Percentiles rank a stretch among this genome's conserved stretches.
Evolutionary conservation across 768 basidiomycete species (phyloP).

Genomic region (Lentinula lateritia): DNA sequence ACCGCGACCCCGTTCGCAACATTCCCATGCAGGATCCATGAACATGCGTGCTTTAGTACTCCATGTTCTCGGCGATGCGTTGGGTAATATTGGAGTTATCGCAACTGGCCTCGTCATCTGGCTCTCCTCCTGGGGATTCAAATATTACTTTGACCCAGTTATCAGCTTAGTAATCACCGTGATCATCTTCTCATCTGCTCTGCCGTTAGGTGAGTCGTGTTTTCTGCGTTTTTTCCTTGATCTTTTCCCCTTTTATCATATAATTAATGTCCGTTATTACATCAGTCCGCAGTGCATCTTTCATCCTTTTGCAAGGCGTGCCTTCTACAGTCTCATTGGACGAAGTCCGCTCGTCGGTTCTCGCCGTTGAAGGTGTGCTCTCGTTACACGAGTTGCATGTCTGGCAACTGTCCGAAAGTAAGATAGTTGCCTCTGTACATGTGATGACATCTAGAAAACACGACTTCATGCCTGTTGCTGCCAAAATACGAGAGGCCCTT

Average conservation of each 20-base stretch:
- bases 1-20: constrained; percentile 20
- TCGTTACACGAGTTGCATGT: constrained; percentile 93
- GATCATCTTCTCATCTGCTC: constrained; percentile 94
- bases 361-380: constrained; percentile 76
- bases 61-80: constrained; percentile 94
- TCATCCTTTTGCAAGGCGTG: constrained; percentile 92
- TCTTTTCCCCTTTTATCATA: neutral
- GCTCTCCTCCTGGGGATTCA: constrained; percentile 79
- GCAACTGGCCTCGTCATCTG: constrained; percentile 92
- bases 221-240: neutral
- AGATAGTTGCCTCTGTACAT: constrained; percentile 94
- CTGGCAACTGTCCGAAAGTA: constrained; percentile 95
- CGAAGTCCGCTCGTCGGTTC: constrained; percentile 78
- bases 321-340: constrained; percentile 87
- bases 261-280: constrained; percentile 5
- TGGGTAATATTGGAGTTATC: constrained; percentile 98
- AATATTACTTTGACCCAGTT: constrained; percentile 88
- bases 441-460: constrained; percentile 75
- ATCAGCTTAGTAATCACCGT: constrained; percentile 92
- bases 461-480: constrained; percentile 90
- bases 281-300: constrained; percentile 82
- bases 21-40: constrained; percentile 72
- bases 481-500: constrained; percentile 75
- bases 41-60: constrained; percentile 96
- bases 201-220: constrained; percentile 69